Percentiles rank a stretch among this genome's conserved stretches.
These are phyloP conservation scores for Termitomyces heimii DNA, from an alignment of 768 basidiomycete genomes.

Conservation along the genomic window DNA sequence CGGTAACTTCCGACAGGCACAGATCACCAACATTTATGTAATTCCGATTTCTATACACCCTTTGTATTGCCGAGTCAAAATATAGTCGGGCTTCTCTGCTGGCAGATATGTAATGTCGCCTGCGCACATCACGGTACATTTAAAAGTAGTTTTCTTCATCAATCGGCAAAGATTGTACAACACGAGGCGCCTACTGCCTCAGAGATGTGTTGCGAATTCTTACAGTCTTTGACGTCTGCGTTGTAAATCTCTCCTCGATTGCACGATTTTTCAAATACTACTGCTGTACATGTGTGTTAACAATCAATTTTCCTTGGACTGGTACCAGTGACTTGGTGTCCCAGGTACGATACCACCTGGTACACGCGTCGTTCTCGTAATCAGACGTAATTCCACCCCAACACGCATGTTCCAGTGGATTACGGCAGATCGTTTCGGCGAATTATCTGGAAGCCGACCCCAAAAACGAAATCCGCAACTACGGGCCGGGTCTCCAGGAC, in stretches of 20 bases:
- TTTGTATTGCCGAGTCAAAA: neutral
- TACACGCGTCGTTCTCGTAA: neutral
- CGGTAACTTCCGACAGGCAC: slow-evolving; percentile 8
- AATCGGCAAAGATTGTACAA: neutral
- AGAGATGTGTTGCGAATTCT: neutral
- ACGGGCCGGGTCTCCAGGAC: neutral
- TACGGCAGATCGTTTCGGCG: neutral
- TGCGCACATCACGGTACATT: neutral
- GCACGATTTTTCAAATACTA: neutral
- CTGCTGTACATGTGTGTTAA: neutral
- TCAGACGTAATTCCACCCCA: neutral
- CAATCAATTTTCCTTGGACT: neutral
- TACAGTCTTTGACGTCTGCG: neutral
- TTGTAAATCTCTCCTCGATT: neutral
- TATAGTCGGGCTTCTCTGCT: neutral
- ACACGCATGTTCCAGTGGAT: neutral
- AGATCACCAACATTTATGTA: neutral
- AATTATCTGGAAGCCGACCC: neutral
- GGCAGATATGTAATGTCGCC: neutral
- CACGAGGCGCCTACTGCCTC: neutral
- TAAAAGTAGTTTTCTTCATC: neutral
- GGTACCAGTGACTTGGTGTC: neutral
- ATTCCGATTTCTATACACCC: too few relatives aligned
- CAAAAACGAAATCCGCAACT: neutral
- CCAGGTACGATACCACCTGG: neutral